phyloP scores from a whole-genome alignment of 495 filamentous ascomycete species.

The Tuber microsphaerosporum region DNA sequence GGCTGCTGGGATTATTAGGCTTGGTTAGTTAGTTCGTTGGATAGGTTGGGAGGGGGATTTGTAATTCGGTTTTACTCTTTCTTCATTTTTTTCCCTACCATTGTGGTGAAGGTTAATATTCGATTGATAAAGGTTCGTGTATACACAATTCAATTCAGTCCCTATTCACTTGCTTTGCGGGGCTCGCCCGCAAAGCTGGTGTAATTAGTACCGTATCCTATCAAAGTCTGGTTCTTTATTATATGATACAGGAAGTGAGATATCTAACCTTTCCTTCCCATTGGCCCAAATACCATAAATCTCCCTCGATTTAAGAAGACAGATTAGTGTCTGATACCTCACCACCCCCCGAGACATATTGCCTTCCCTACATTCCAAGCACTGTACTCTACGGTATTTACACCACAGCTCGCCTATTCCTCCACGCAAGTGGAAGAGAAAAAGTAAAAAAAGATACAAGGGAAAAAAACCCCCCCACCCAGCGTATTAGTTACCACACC shows the following conservation, averaged over 20 bases:
- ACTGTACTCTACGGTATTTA: too few relatives aligned
- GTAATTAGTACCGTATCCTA: neutral
- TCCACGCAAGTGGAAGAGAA: too few relatives aligned
- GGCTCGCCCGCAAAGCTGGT: neutral
- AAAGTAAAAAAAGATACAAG: too few relatives aligned
- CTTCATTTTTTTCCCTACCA: slow-evolving; percentile 8
- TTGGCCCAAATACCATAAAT: neutral
- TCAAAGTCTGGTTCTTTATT: neutral
- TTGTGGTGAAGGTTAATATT: neutral
- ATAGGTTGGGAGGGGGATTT: neutral
- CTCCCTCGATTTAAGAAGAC: too few relatives aligned
- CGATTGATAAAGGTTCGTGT: neutral
- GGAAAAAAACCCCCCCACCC: too few relatives aligned
- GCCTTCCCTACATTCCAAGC: too few relatives aligned
- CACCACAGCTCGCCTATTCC: too few relatives aligned
- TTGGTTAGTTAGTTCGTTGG: slow-evolving; percentile 48
- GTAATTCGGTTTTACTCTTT: slow-evolving; percentile 9
- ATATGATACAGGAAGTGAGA: neutral
- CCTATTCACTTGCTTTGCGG: neutral
- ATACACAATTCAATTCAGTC: neutral
- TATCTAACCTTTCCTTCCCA: neutral
- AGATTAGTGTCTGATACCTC: too few relatives aligned
- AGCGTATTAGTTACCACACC: too few relatives aligned
- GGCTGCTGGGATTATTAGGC: slow-evolving; percentile 81
- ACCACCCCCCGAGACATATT: too few relatives aligned